phyloP scores from a whole-genome alignment of 768 basidiomycete species.

The Tylopilus subfusipes region DNA sequence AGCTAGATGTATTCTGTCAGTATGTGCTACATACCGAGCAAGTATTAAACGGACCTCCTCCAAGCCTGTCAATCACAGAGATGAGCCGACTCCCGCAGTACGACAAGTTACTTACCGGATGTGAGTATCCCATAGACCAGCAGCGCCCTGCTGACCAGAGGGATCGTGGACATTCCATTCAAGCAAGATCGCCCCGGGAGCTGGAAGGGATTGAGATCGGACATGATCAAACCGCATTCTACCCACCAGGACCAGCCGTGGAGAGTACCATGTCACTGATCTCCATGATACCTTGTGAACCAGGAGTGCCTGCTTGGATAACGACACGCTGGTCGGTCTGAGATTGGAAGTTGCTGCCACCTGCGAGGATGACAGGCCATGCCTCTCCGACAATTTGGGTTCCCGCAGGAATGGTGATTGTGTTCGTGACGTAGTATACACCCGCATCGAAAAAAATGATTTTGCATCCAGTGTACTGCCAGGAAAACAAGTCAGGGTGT shows the following conservation, averaged over 20 bases:
- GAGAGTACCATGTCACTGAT: conserved; percentile 63
- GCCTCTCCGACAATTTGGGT: conserved; percentile 48
- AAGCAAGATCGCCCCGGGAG: conserved; percentile 46
- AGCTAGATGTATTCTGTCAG: conserved; percentile 29
- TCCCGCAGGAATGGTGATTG: conserved; percentile 47
- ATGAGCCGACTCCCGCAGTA: neutral
- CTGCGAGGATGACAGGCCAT: conserved; percentile 47
- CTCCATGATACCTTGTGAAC: conserved; percentile 52
- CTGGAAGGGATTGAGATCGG: conserved; percentile 8
- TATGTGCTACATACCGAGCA: no score
- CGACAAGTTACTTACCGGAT: conserved; percentile 25
- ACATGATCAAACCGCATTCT: neutral
- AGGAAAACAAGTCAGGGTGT: neutral
- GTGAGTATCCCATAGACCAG: conserved; percentile 50
- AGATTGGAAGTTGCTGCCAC: conserved; percentile 41
- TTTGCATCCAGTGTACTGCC: conserved; percentile 64
- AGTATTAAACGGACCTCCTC: conserved; percentile 20
- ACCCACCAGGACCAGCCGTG: conserved; percentile 46
- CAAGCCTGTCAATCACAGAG: conserved; percentile 15
- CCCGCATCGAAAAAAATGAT: conserved; percentile 80
- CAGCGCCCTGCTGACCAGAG: conserved; percentile 46
- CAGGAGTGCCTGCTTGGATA: conserved; percentile 41
- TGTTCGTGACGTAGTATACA: conserved; percentile 43
- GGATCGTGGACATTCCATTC: conserved; percentile 63
- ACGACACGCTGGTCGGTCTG: conserved; percentile 37